Percentiles rank a stretch among this genome's conserved stretches.
phyloP scores from a whole-genome alignment of 1,139 yeast species.

The Saccharomyces hybrid region DNA sequence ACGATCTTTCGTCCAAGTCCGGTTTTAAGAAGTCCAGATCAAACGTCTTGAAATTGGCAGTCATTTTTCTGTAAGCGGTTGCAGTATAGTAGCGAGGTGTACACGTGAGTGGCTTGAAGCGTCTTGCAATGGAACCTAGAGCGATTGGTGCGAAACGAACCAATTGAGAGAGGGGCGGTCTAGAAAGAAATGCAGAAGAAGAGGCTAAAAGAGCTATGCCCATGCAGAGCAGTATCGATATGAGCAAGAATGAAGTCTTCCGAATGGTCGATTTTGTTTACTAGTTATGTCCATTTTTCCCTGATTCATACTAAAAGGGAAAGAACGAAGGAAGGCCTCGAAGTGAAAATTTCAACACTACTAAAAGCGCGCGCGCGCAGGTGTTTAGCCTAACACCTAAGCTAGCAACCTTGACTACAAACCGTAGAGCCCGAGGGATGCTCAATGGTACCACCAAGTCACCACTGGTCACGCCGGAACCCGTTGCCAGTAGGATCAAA shows the following conservation, averaged over 20 bases:
- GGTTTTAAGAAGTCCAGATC: slow-evolving; percentile 42
- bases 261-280: neutral
- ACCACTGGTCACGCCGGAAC: neutral
- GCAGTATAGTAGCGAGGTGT: neutral
- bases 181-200: neutral
- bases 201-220: slow-evolving; percentile 4
- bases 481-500: neutral
- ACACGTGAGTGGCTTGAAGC: neutral
- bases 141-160: neutral
- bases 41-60: slow-evolving; percentile 11
- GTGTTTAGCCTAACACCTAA: neutral
- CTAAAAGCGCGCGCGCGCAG: neutral
- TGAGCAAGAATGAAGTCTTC: neutral
- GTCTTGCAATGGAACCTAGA: neutral
- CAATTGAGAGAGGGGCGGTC: neutral
- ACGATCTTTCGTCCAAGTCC: slow-evolving; percentile 64
- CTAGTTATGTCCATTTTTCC: neutral
- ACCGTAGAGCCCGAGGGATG: neutral
- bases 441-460: neutral
- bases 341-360: neutral
- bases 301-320: neutral
- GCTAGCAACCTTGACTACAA: neutral
- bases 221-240: slow-evolving; percentile 6
- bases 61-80: neutral
- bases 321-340: neutral